Percentiles rank a stretch among this genome's conserved stretches.
These are phyloP conservation scores for Pseudofabraea citricarpa DNA, from an alignment of 2,329 filamentous ascomycete genomes.

Conservation along the genomic window DNA sequence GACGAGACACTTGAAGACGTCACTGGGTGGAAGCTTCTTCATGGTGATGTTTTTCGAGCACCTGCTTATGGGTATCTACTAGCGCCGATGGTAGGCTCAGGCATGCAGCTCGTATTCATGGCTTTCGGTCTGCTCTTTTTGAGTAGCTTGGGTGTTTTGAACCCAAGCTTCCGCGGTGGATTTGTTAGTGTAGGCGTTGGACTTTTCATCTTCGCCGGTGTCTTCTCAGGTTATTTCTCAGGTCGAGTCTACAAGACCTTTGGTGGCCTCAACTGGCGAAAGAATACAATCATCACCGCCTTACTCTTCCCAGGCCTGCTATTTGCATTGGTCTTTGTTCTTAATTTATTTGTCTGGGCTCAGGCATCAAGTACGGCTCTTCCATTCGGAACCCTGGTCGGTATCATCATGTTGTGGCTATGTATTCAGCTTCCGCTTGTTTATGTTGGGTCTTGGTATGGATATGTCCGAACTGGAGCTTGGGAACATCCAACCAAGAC, in stretches of 20 bases:
- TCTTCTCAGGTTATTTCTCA: conserved; percentile 86
- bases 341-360: conserved; percentile 88
- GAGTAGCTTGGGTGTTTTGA: conserved; percentile 72
- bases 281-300: conserved; percentile 74
- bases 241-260: conserved; percentile 80
- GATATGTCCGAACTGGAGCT: conserved; percentile 59
- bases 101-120: conserved; percentile 84
- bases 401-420: conserved; percentile 72
- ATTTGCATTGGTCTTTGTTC: conserved; percentile 69
- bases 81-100: conserved; percentile 77
- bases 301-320: conserved; percentile 73
- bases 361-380: conserved; percentile 85
- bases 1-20: conserved; percentile 74
- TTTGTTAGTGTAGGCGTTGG: conserved; percentile 82
- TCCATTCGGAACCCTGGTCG: conserved; percentile 74
- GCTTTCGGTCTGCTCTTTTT: conserved; percentile 65
- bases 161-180: conserved; percentile 84
- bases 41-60: conserved; percentile 81
- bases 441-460: conserved; percentile 74
- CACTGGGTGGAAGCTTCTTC: conserved; percentile 83
- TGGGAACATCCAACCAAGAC: conserved; percentile 85
- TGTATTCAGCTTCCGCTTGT: conserved; percentile 83
- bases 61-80: conserved; percentile 67
- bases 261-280: conserved; percentile 67
- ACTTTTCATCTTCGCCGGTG: conserved; percentile 75